These are phyloP conservation scores for Aegilops umbellulata DNA, from an alignment of 176 grass and related monocot species.

Conservation along the genomic window DNA sequence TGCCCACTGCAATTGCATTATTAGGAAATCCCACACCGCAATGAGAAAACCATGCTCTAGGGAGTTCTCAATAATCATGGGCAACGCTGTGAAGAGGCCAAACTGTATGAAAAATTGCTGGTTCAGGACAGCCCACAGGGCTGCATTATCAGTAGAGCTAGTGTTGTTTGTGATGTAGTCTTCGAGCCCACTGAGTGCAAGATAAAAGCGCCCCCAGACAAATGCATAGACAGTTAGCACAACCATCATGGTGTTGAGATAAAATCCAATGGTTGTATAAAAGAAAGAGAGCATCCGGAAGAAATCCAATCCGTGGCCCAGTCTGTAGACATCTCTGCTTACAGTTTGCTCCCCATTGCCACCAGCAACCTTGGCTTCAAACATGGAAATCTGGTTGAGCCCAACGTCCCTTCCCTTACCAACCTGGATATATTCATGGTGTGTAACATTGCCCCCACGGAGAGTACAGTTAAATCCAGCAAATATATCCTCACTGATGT, in stretches of 20 bases:
- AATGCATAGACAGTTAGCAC: constrained; percentile 88
- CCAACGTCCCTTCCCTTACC: constrained; percentile 94
- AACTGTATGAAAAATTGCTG: constrained; percentile 95
- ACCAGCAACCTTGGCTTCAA: constrained; percentile 90
- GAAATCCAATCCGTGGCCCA: constrained; percentile 92
- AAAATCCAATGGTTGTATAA: constrained; percentile 89
- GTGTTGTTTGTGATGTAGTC: constrained; percentile 53
- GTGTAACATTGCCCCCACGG: constrained; percentile 87
- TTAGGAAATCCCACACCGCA: constrained; percentile 88
- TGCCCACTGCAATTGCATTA: constrained; percentile 89
- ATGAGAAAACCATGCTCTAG: constrained; percentile 86
- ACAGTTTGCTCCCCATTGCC: constrained; percentile 94
- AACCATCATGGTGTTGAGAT: constrained; percentile 98
- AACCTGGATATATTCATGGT: constrained; percentile 94
- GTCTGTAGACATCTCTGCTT: constrained; percentile 84
- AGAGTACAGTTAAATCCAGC: constrained; percentile 97
- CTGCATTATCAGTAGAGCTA: constrained; percentile 68
- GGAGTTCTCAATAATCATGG: constrained; percentile 92
- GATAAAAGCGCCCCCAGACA: constrained; percentile 95
- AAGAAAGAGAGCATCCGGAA: constrained; percentile 96
- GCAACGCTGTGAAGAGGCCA: constrained; percentile 88
- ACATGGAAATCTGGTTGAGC: constrained; percentile 85
- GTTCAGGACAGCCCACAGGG: constrained; percentile 77
- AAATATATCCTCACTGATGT: constrained; percentile 95
- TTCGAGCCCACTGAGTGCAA: constrained; percentile 90